Percentiles rank a stretch among this genome's conserved stretches.
Evolutionary conservation across 108 stramenopile genomes (phyloP).

Genomic region (Seminavis robusta): DNA sequence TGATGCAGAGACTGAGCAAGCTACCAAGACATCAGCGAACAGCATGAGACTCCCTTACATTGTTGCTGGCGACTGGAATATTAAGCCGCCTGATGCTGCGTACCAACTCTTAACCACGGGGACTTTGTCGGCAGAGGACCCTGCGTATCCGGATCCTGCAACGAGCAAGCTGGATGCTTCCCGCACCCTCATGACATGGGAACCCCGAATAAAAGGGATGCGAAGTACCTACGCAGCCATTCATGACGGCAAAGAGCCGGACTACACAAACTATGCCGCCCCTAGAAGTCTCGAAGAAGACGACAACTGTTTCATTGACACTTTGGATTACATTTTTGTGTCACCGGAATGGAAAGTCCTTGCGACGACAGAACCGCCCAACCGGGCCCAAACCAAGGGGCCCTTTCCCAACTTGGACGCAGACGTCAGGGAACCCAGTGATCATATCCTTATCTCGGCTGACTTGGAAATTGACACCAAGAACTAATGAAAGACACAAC

Average conservation of each 20-base stretch:
- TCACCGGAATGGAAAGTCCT: constrained; percentile 66
- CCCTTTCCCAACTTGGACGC: constrained; percentile 66
- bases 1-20: background rate
- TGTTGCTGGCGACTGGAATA: constrained; percentile 89
- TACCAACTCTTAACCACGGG: constrained; percentile 91
- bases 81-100: constrained; percentile 77
- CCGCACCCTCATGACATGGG: no score
- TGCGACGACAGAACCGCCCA: constrained; percentile 32
- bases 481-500: no score
- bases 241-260: constrained; percentile 58
- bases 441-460: constrained; percentile 79
- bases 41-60: constrained; percentile 39
- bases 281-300: constrained; percentile 51
- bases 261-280: constrained; percentile 92
- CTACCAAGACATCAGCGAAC: background rate
- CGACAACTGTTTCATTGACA: constrained; percentile 94
- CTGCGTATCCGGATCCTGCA: constrained; percentile 37
- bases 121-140: constrained; percentile 41
- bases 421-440: constrained; percentile 77
- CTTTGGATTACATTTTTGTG: constrained; percentile 91
- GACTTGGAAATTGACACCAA: constrained; percentile 38
- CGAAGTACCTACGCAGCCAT: constrained; percentile 63
- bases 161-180: no score
- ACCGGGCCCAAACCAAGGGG: constrained; percentile 47
- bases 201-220: no score